These are phyloP conservation scores for Pinus albicaulis DNA, from an alignment of 75 land plant species.

Conservation along the genomic window DNA sequence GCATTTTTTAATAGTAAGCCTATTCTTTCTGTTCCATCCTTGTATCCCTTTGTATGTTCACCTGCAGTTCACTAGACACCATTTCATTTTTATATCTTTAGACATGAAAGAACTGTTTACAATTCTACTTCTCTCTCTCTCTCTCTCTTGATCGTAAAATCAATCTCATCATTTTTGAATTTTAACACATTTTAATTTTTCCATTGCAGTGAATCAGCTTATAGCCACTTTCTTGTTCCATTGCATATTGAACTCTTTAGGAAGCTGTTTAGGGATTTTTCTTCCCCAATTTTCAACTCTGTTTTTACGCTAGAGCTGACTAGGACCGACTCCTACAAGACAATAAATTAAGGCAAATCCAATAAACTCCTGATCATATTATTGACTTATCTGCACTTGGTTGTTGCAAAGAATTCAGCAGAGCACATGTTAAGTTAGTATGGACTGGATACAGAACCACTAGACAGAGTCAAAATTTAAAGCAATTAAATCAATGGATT, in stretches of 20 bases:
- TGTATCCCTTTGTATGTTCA: background rate
- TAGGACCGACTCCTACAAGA: background rate
- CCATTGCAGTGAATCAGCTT: background rate
- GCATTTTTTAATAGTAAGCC: background rate
- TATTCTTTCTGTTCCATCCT: background rate
- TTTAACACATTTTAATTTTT: background rate
- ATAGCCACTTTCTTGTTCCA: background rate
- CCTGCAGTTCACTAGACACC: background rate
- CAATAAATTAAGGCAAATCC: background rate
- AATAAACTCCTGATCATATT: background rate
- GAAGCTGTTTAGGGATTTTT: background rate
- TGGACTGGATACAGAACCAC: no score
- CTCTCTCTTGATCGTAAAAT: no score
- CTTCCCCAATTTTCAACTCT: background rate
- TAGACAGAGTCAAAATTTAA: no score
- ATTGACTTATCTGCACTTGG: no score
- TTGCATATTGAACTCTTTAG: background rate
- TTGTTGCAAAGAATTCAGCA: no score
- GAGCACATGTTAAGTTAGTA: no score
- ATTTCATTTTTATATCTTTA: background rate
- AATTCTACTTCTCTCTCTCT: background rate
- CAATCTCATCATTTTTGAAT: no score
- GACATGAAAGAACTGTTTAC: background rate
- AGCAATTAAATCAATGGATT: no score
- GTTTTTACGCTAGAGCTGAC: background rate